Conservation (phyloP, 2,329 filamentous ascomycete genomes). For the Neofusicoccum sp. region DNA sequence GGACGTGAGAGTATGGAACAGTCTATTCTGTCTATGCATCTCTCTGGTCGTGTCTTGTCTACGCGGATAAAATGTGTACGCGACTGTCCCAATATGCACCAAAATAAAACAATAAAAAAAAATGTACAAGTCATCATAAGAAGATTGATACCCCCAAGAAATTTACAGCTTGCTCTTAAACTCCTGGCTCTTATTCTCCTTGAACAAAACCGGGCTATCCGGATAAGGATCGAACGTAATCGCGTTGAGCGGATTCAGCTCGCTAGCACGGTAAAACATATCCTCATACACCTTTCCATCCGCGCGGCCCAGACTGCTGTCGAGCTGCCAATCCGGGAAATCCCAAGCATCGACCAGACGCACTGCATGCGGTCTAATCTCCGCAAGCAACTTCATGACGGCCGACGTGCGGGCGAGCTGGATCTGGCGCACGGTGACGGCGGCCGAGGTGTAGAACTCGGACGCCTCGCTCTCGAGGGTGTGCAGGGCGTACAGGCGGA, state of each 20-base stretch:
- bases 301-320: constrained; percentile 66
- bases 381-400: constrained; percentile 67
- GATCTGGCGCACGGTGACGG: constrained; percentile 71
- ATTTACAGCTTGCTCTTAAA: constrained; percentile 15
- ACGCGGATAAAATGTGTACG: constrained; percentile 1
- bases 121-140: constrained; percentile 1
- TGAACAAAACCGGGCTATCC: constrained; percentile 59
- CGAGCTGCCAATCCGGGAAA: constrained; percentile 76
- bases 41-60: constrained; percentile 19
- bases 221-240: constrained; percentile 72
- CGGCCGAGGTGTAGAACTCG: constrained; percentile 70
- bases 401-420: constrained; percentile 64
- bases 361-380: constrained; percentile 71
- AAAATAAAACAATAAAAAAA: constrained; percentile 5
- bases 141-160: not conserved
- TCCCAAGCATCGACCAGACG: constrained; percentile 71
- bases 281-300: constrained; percentile 78
- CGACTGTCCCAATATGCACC: not conserved
- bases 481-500: constrained; percentile 63
- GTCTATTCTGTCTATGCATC: constrained; percentile 25
- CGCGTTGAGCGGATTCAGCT: constrained; percentile 71
- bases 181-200: constrained; percentile 40
- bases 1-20: constrained; percentile 22
- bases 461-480: constrained; percentile 67
- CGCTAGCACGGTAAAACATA: constrained; percentile 68